Conservation (phyloP, 2,329 filamentous ascomycete genomes). For the Onygenales sp. region DNA sequence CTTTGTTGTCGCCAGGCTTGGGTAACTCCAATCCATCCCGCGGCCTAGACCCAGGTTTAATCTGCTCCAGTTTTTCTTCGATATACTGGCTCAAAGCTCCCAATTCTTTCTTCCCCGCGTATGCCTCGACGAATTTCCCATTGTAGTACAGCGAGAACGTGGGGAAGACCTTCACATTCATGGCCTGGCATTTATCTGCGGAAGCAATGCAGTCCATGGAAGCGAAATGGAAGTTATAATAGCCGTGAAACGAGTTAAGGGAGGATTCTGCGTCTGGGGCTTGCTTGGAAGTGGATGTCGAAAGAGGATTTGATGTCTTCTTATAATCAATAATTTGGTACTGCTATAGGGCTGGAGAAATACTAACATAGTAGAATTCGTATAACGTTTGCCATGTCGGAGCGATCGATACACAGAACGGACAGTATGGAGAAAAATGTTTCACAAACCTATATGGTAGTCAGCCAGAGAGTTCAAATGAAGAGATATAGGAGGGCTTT, state of each 20-base stretch:
- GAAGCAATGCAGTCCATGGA: constrained; percentile 77
- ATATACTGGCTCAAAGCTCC: constrained; percentile 57
- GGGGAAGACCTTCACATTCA: constrained; percentile 63
- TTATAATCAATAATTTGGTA: constrained; percentile 14
- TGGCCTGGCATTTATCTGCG: constrained; percentile 63
- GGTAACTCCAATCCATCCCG: constrained; percentile 58
- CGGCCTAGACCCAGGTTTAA: constrained; percentile 72
- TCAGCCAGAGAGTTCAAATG: not conserved
- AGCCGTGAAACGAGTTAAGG: constrained; percentile 62
- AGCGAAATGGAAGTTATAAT: constrained; percentile 84
- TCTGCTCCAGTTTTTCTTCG: constrained; percentile 66
- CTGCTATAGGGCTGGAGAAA: not conserved
- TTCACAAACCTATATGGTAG: constrained; percentile 38
- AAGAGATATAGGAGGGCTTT: not conserved
- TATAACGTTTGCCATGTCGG: constrained; percentile 87
- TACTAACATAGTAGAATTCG: constrained; percentile 66
- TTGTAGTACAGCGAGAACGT: constrained; percentile 72
- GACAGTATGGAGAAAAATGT: constrained; percentile 44
- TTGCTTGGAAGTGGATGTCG: constrained; percentile 37
- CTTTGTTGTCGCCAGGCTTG: constrained; percentile 52
- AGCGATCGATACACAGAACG: constrained; percentile 69
- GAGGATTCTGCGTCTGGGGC: constrained; percentile 41
- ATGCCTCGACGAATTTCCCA: constrained; percentile 55
- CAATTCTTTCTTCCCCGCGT: constrained; percentile 60
- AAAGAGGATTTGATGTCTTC: constrained; percentile 66